A percentile compares a stretch with the other conserved stretches of the same genome.
Conservation (phyloP, 2,329 filamentous ascomycete species). For the Dothistroma septosporum region DNA sequence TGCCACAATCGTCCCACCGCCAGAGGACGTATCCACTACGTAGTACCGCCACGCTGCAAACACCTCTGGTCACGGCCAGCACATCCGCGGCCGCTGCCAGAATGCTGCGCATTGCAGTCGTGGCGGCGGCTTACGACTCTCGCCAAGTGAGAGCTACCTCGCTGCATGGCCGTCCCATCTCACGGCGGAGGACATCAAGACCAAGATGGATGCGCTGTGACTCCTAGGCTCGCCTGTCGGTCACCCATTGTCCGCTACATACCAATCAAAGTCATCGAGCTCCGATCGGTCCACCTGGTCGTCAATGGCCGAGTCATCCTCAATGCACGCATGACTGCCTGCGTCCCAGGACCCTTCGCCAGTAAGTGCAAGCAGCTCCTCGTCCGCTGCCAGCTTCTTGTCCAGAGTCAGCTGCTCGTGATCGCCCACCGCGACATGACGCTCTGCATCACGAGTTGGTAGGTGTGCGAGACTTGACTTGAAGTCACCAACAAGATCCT, state of each 20-base stretch:
- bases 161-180: background rate
- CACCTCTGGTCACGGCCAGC: background rate
- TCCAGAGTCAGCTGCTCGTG: background rate
- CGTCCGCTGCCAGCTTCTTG: background rate
- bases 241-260: constrained; percentile 18
- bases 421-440: background rate
- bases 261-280: constrained; percentile 18
- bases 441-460: background rate
- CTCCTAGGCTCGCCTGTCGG: background rate
- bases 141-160: background rate
- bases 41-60: background rate
- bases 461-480: background rate
- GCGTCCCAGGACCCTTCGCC: background rate
- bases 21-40: background rate
- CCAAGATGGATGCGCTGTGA: background rate
- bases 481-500: constrained; percentile 14
- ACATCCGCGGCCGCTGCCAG: background rate
- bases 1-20: background rate
- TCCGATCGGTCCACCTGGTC: constrained; percentile 7
- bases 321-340: background rate
- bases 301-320: background rate
- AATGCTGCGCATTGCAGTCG: background rate
- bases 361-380: background rate
- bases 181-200: background rate
- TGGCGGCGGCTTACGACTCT: background rate